A percentile compares a stretch with the other conserved stretches of the same genome.
These are phyloP conservation scores for Tolypocladium ophioglossoides DNA, from an alignment of 2,329 filamentous ascomycete genomes.

Conservation along the genomic window DNA sequence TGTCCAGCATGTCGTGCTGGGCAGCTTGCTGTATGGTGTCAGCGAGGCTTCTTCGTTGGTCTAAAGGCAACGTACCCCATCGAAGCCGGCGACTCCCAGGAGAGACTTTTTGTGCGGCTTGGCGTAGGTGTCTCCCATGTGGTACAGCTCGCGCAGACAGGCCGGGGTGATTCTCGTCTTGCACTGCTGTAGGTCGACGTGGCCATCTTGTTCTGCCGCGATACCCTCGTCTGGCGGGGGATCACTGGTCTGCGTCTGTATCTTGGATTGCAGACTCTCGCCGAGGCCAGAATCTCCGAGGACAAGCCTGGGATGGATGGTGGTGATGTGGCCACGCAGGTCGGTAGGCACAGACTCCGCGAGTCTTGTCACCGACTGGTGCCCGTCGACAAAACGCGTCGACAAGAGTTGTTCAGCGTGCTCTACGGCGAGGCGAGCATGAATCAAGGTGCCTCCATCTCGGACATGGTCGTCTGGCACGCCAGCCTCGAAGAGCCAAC, in stretches of 20 bases:
- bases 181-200: slow-evolving; percentile 13
- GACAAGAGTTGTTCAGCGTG: slow-evolving; percentile 32
- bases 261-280: not conserved
- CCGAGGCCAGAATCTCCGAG: not conserved
- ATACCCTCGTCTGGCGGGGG: not conserved
- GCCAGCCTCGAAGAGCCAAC: slow-evolving; percentile 33
- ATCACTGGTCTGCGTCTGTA: not conserved
- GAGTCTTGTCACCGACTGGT: not conserved
- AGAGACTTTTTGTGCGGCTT: slow-evolving; percentile 49
- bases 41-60: not conserved
- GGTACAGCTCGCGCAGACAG: slow-evolving; percentile 34
- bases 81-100: slow-evolving; percentile 48
- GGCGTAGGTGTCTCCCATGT: slow-evolving; percentile 34
- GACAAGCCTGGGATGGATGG: not conserved
- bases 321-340: not conserved
- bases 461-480: slow-evolving; percentile 23
- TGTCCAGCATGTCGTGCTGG: slow-evolving; percentile 40
- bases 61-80: slow-evolving; percentile 16
- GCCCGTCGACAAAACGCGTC: not conserved
- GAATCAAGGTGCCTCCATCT: slow-evolving; percentile 27
- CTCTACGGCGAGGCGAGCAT: slow-evolving; percentile 27
- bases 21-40: slow-evolving; percentile 31
- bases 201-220: not conserved
- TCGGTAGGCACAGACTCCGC: not conserved
- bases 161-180: slow-evolving; percentile 29